A percentile compares a stretch with the other conserved stretches of the same genome.
Evolutionary conservation across 2,329 filamentous ascomycete genomes (phyloP).

Genomic region (Cladophialophora bantiana): DNA sequence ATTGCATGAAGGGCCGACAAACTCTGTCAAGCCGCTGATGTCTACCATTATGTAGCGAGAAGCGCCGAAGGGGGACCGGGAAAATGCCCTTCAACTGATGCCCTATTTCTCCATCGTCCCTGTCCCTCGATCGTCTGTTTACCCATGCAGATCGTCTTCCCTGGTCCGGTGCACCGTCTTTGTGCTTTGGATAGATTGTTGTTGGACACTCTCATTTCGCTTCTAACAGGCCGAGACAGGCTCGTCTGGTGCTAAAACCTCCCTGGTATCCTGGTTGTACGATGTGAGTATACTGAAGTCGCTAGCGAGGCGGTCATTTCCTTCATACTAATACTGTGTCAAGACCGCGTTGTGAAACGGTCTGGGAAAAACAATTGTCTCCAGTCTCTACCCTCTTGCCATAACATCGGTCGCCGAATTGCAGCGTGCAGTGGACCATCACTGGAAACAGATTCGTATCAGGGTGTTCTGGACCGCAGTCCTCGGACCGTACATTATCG

Average conservation of each 20-base stretch:
- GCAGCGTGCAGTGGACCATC: constrained; percentile 21
- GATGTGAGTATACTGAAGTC: constrained; percentile 25
- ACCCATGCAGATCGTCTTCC: constrained; percentile 27
- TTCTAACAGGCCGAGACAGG: constrained; percentile 18
- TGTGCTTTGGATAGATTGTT: constrained; percentile 6
- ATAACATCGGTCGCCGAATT: constrained; percentile 22
- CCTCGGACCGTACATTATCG: constrained; percentile 25
- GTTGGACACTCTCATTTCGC: constrained; percentile 18
- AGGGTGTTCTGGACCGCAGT: constrained; percentile 18
- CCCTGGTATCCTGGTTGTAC: constrained; percentile 11
- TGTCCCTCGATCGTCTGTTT: constrained; percentile 24
- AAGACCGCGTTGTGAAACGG: constrained; percentile 32
- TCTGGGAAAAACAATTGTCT: constrained; percentile 22
- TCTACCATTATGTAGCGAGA: constrained; percentile 11
- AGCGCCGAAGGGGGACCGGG: constrained; percentile 21
- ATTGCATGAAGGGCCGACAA: constrained; percentile 15
- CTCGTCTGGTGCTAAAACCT: constrained; percentile 29
- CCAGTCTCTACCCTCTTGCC: constrained; percentile 28
- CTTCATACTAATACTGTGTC: constrained; percentile 36
- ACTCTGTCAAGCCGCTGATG: constrained; percentile 10
- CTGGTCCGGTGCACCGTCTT: constrained; percentile 10
- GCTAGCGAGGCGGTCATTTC: constrained; percentile 20
- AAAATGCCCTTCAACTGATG: background rate
- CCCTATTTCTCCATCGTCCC: constrained; percentile 22
- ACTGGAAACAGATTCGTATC: constrained; percentile 10